Evolutionary conservation across 768 basidiomycete species (phyloP).

Genomic region (Rhodosporidiobolus odoratus): DNA sequence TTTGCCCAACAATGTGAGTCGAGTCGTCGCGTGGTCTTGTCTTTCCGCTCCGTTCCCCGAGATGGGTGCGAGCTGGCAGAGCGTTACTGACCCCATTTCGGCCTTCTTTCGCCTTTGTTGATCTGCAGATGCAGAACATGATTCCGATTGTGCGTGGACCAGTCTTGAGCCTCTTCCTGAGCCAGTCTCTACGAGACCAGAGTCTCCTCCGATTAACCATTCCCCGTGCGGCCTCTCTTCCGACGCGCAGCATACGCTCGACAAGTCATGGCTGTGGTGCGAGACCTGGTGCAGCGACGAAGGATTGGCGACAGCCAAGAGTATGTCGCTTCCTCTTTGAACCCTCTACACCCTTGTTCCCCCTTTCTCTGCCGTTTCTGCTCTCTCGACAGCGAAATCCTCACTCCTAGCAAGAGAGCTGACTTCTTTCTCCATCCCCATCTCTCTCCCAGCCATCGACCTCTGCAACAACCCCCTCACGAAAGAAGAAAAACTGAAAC

Average conservation of each 20-base stretch:
- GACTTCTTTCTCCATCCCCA: not conserved
- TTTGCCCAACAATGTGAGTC: slow-evolving; percentile 76
- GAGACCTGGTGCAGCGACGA: slow-evolving; percentile 87
- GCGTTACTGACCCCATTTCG: too few relatives aligned
- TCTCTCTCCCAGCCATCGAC: slow-evolving; percentile 61
- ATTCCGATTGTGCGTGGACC: slow-evolving; percentile 76
- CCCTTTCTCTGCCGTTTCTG: not conserved
- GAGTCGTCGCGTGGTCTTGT: too few relatives aligned
- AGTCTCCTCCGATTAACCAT: too few relatives aligned
- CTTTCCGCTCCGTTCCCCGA: not conserved
- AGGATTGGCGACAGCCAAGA: slow-evolving; percentile 47
- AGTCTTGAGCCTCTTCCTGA: not conserved
- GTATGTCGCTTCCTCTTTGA: slow-evolving; percentile 7
- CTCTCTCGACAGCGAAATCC: slow-evolving; percentile 41
- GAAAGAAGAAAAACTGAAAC: slow-evolving; percentile 94
- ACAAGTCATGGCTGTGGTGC: slow-evolving; percentile 97
- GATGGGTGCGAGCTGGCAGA: too few relatives aligned
- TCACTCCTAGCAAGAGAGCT: not conserved
- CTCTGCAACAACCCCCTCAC: slow-evolving; percentile 56
- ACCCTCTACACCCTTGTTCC: slow-evolving; percentile 7
- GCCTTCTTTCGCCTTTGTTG: not conserved
- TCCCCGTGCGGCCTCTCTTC: not conserved
- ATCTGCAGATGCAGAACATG: slow-evolving; percentile 59
- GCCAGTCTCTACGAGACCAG: too few relatives aligned
- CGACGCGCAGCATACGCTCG: slow-evolving; percentile 64